These are phyloP conservation scores for Leishmania arabica DNA, from an alignment of 208 protist genomes.

Conservation along the genomic window DNA sequence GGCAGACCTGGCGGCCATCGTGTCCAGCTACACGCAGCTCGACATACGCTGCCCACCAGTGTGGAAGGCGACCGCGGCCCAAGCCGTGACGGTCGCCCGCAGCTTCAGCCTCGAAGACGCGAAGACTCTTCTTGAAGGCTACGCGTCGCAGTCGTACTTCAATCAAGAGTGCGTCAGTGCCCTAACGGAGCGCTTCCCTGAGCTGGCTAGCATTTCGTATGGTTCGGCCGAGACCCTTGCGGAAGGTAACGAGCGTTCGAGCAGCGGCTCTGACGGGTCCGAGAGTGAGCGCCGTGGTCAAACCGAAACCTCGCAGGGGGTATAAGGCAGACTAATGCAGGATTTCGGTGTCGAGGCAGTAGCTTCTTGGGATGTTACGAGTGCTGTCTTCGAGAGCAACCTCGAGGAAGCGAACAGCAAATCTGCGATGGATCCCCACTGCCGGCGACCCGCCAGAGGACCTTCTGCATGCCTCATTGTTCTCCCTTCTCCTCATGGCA, in stretches of 20 bases:
- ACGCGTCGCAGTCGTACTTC: conserved; percentile 27
- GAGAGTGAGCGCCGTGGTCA: not conserved
- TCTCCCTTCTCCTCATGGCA: not conserved
- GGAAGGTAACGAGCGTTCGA: not conserved
- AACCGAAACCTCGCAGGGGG: not conserved
- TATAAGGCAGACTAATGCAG: not conserved
- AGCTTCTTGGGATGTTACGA: not conserved
- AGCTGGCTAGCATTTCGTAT: conserved; percentile 17
- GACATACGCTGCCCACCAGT: conserved; percentile 42
- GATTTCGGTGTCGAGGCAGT: not conserved
- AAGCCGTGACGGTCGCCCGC: conserved; percentile 32
- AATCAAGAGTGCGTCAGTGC: conserved; percentile 26
- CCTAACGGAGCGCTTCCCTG: conserved; percentile 40
- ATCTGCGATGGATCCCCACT: not conserved
- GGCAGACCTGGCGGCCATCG: conserved; percentile 44
- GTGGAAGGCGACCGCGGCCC: conserved; percentile 50
- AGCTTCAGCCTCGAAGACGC: conserved; percentile 47
- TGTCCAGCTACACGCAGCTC: conserved; percentile 54
- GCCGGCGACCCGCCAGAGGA: not conserved
- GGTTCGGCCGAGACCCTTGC: not conserved
- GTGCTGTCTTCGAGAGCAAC: not conserved
- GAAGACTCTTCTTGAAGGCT: conserved; percentile 29
- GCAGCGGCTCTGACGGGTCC: too few relatives aligned
- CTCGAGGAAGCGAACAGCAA: not conserved
- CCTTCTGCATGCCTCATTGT: not conserved